Percentiles rank a stretch among this genome's conserved stretches.
These are phyloP conservation scores for Colletotrichum trifolii DNA, from an alignment of 2,329 filamentous ascomycete genomes.

Conservation along the genomic window DNA sequence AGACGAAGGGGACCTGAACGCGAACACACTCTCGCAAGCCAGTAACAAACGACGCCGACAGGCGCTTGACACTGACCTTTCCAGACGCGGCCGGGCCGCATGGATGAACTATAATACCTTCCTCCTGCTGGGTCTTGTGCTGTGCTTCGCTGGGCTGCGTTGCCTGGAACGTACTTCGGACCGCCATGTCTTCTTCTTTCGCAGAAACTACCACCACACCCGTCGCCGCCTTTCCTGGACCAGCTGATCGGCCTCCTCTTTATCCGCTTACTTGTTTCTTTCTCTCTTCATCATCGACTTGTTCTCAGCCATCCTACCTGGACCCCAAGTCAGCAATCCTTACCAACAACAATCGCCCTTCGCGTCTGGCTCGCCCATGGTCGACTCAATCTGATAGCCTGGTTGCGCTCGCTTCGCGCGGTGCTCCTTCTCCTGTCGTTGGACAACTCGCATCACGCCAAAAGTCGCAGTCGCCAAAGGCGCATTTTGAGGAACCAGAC, in stretches of 20 bases:
- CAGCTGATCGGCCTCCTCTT: neutral
- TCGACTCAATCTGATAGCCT: slow-evolving; percentile 2
- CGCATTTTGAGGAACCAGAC: neutral
- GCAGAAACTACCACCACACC: neutral
- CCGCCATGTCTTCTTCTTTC: neutral
- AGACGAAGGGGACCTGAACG: too few species aligned
- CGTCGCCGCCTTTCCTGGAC: neutral
- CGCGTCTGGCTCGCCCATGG: neutral
- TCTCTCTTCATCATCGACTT: neutral
- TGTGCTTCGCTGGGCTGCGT: too few species aligned
- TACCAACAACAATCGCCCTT: neutral
- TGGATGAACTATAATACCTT: slow-evolving; percentile 26
- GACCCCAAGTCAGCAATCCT: slow-evolving; percentile 1
- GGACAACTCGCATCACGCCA: neutral
- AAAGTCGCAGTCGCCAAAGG: neutral
- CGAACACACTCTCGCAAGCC: too few species aligned
- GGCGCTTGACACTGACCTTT: slow-evolving; percentile 34
- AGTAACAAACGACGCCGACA: slow-evolving; percentile 1
- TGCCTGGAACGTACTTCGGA: neutral
- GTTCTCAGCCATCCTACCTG: neutral
- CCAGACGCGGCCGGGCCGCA: slow-evolving; percentile 35
- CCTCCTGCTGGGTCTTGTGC: too few species aligned
- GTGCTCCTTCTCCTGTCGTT: neutral
- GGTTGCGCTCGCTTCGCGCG: slow-evolving; percentile 4
- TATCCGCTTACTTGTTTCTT: neutral